Evolutionary conservation across 2,329 filamentous ascomycete genomes (phyloP), one percentile per base, ranked within the genome.

Genomic region (Metarhizium robertsii): DNA sequence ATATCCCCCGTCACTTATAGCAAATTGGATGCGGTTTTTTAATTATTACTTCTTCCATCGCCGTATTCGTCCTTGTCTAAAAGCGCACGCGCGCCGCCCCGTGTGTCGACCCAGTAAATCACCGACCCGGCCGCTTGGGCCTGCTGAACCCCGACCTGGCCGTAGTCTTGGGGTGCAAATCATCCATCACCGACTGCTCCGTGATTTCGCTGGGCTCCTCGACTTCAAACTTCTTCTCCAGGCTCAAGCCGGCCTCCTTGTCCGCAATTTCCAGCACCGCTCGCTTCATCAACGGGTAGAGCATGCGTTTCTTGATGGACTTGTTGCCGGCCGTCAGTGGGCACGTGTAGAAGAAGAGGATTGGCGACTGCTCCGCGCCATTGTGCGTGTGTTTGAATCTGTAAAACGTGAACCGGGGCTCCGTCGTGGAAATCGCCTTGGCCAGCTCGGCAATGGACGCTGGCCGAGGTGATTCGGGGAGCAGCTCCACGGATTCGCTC

Each of bases 341-440:
- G 68, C 88, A 91, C 6, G 88, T 92, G 73, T 91, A 92, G 67
- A 94, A 84, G 74, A 94, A 94, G 6, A 92, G 76, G 50, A 92
- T 74, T 2, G 85, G 82, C 55, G 75, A 79, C 53, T 76, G 73
- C 57, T 79, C 71, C 49, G 66, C 60, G 25, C 81, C 82, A 36
- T 75, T 71, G 58, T 83, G 72, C 46, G 79, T 78, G 65, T 86
- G 79, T 13, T 70, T 74, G 68, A 84, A 88, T 32, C 85, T 79
- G 75, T 86, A 94, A 67, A 94, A 90, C 6, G 85, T 86, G 69
- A 90, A 92, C 47, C 89, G 79, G 4, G 89, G 89, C 68, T 90
- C 86, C 20, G 76, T 78, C 10, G 77, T 61, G 6, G 86, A 86
- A 58, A 95, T 89, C 25, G 73, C 71, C 4, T 70, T 66, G 0